Percentiles rank a stretch among this genome's conserved stretches.
These are phyloP conservation scores for Paecilomyces sp. DNA, from an alignment of 2,329 filamentous ascomycete genomes.

Conservation along the genomic window DNA sequence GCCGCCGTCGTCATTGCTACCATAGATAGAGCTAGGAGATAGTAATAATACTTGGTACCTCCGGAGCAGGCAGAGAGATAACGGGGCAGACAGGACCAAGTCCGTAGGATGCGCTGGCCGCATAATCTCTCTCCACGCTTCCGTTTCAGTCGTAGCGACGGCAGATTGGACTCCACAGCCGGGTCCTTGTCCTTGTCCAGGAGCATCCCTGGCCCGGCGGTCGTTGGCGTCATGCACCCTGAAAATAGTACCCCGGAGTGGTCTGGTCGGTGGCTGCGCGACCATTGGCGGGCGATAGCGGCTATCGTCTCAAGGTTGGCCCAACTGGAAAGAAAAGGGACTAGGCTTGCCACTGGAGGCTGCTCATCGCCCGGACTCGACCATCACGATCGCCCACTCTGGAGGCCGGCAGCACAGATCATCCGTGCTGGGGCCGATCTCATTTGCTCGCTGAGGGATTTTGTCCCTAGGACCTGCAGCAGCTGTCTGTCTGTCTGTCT, in stretches of 20 bases:
- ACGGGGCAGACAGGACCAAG: not conserved
- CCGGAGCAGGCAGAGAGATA: not conserved
- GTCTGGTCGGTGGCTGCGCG: slow-evolving; percentile 14
- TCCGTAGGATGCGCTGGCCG: not conserved
- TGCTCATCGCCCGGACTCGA: not conserved
- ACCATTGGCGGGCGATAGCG: slow-evolving; percentile 9
- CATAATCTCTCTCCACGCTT: not conserved
- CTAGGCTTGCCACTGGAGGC: not conserved
- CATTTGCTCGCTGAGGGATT: not conserved
- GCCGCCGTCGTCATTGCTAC: not conserved
- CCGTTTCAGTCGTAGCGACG: not conserved
- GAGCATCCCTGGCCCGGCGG: not conserved
- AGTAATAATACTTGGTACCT: not conserved
- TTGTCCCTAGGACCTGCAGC: not conserved
- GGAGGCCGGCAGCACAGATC: not conserved
- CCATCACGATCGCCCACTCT: not conserved
- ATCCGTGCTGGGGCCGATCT: not conserved
- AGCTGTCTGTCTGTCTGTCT: not conserved
- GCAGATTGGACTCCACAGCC: not conserved
- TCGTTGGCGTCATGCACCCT: slow-evolving; percentile 26
- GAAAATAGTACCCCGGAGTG: slow-evolving; percentile 19
- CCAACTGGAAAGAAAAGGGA: not conserved
- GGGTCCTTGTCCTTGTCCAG: not conserved
- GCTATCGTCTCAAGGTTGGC: not conserved
- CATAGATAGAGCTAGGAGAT: too few species aligned